Base-by-base conservation (phyloP, 2,329 filamentous ascomycete species). In the Torrubiellomyces zombiae region DNA sequence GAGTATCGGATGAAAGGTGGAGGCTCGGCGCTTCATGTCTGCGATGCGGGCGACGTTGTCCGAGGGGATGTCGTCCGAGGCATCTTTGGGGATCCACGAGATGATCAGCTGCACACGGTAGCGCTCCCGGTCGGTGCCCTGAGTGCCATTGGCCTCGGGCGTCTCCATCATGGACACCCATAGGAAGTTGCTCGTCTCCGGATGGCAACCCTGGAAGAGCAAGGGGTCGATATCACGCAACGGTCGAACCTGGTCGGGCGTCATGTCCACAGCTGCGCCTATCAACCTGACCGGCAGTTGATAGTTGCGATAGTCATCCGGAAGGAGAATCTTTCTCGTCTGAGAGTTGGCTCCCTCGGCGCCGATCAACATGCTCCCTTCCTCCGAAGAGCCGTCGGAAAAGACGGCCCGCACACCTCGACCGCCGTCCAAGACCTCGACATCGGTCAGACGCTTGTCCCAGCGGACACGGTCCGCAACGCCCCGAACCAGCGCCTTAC, bases 181-280 rank as follows among this genome's bases (percentile, higher is more conserved):
- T 11, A 69, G 43, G 31, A 53, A 68, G 12, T 51, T 52, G 23
- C 56, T 53, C 1, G 56, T 61, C 4, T 51, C 43, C 0, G 63
- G 61, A 36, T 70, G 58, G 8, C 55, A 50, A 3, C 59, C 64
- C 29, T 67, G 60, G 36, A 69, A 63, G 14, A 68, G 55, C 20
- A 60, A 51, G 0, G 63, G 63, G 30, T 69, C 63, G 14, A 68
- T 52, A 1, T 44, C 47, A n/a, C 53, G 47, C 6, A 62, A 43
- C 6, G 48, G 35, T 44, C 38, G 33, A 48, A 37, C 42, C 47
- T 52, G 35, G 33, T 49, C 41, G 13, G 49, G 40, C 2, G 45
- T 51, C 29, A 60, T 41, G 24, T 50, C 38, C 1, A 51, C 36
- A 4, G 47, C 43, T 2, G 46, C 45, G 5, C 55, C 55, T 12